Evolutionary conservation across 345 rosid genomes (phyloP).

Genomic region (Boechera retrofracta): DNA sequence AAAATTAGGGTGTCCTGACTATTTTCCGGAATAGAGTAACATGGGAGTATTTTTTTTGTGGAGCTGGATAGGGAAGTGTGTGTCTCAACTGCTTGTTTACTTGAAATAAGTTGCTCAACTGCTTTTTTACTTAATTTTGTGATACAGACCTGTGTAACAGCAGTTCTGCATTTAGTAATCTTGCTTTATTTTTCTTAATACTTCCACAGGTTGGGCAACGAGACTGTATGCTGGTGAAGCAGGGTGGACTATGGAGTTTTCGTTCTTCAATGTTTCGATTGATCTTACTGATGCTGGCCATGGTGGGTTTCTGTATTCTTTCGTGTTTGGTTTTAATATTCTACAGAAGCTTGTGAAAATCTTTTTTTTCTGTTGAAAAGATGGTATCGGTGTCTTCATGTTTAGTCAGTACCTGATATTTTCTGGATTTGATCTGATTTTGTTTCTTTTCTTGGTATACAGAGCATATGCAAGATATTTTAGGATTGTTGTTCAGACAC

Average conservation of each 20-base stretch:
- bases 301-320: conserved; percentile 54
- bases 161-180: background rate
- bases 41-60: background rate
- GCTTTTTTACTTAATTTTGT: background rate
- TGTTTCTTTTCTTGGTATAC: conserved; percentile 39
- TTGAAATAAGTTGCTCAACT: background rate
- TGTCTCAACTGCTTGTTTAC: background rate
- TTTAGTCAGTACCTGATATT: conserved; percentile 19
- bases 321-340: background rate
- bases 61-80: background rate
- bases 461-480: conserved; percentile 75
- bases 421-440: background rate
- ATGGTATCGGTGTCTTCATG: conserved; percentile 9
- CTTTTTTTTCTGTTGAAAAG: conserved; percentile 23
- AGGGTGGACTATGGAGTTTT: conserved; percentile 60
- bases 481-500: conserved; percentile 80
- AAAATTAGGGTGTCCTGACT: background rate
- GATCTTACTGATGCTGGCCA: conserved; percentile 91
- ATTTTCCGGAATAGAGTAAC: background rate
- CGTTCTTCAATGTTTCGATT: conserved; percentile 70
- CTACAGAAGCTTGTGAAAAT: background rate
- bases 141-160: background rate
- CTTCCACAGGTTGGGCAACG: conserved; percentile 83
- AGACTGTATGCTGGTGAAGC: conserved; percentile 67
- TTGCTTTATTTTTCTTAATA: background rate